phyloP scores from a whole-genome alignment of 495 filamentous ascomycete genomes.

The Pyrenopolyporus hunteri region DNA sequence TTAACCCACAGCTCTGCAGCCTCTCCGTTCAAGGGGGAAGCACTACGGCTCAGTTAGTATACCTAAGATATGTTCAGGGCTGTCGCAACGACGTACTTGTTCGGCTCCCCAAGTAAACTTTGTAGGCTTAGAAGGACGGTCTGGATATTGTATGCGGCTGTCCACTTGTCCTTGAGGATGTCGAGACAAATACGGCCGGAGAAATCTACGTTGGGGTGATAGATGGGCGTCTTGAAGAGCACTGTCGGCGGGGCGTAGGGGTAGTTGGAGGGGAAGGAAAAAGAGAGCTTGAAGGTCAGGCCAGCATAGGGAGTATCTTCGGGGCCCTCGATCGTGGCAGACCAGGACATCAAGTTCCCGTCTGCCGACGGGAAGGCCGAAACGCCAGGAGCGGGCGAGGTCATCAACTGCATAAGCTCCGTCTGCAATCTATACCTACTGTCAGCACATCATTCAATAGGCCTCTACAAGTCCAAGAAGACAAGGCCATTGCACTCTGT shows the following conservation, averaged over 20 bases:
- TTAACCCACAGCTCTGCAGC: constrained; percentile 96
- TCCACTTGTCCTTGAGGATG: constrained; percentile 99
- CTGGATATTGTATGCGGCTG: constrained; percentile 89
- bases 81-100: constrained; percentile 71
- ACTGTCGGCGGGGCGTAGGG: constrained; percentile 93
- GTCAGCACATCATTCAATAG: constrained; percentile 17
- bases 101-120: constrained; percentile 93
- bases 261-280: constrained; percentile 90
- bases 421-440: constrained; percentile 78
- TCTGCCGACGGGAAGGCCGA: constrained; percentile 93
- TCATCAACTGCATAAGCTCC: constrained; percentile 98
- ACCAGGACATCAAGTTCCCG: constrained; percentile 90
- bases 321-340: constrained; percentile 90
- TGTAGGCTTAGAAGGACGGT: constrained; percentile 92
- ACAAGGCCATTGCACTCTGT: constrained; percentile 19
- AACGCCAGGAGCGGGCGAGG: constrained; percentile 87
- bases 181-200: constrained; percentile 92
- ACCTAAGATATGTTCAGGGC: not conserved
- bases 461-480: not conserved
- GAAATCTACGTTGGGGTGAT: constrained; percentile 93
- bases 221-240: constrained; percentile 91
- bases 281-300: constrained; percentile 90
- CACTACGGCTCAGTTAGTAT: constrained; percentile 56
- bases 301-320: constrained; percentile 88
- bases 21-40: constrained; percentile 93